phyloP scores from a whole-genome alignment of 805 yeast genomes.

The Zygoascus biomembranicola region DNA sequence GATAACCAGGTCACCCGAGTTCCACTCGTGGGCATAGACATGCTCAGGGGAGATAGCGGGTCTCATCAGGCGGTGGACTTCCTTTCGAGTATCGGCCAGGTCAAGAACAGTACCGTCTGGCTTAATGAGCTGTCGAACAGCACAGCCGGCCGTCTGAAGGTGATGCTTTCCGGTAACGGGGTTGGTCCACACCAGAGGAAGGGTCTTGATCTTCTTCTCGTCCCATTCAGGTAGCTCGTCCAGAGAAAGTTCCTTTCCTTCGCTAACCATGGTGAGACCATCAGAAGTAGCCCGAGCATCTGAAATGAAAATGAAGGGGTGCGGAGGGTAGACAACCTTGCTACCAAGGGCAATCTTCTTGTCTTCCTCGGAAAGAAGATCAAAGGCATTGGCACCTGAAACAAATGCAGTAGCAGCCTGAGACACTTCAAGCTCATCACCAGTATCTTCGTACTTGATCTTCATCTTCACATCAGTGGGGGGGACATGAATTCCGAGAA shows the following conservation, averaged over 20 bases:
- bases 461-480: slow-evolving; percentile 45
- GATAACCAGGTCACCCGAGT: slow-evolving; percentile 73
- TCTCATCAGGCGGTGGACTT: slow-evolving; percentile 67
- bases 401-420: slow-evolving; percentile 90
- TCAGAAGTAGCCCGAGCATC: slow-evolving; percentile 76
- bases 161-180: slow-evolving; percentile 79
- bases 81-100: slow-evolving; percentile 65
- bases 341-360: slow-evolving; percentile 66
- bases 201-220: slow-evolving; percentile 59
- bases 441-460: slow-evolving; percentile 58
- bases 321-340: slow-evolving; percentile 85
- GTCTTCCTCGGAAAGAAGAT: slow-evolving; percentile 56
- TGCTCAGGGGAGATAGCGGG: slow-evolving; percentile 71
- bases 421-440: slow-evolving; percentile 55
- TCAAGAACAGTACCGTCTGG: slow-evolving; percentile 53
- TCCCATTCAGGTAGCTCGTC: slow-evolving; percentile 80
- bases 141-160: slow-evolving; percentile 82
- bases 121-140: slow-evolving; percentile 57
- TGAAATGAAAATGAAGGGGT: slow-evolving; percentile 79
- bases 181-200: slow-evolving; percentile 89
- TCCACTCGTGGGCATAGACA: slow-evolving; percentile 79
- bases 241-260: slow-evolving; percentile 59
- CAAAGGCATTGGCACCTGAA: slow-evolving; percentile 74
- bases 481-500: slow-evolving; percentile 77
- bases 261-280: slow-evolving; percentile 79